Evolutionary conservation across 805 yeast species (phyloP), one percentile per base, ranked within the genome.

Genomic region (Huiozyma naganishii): DNA sequence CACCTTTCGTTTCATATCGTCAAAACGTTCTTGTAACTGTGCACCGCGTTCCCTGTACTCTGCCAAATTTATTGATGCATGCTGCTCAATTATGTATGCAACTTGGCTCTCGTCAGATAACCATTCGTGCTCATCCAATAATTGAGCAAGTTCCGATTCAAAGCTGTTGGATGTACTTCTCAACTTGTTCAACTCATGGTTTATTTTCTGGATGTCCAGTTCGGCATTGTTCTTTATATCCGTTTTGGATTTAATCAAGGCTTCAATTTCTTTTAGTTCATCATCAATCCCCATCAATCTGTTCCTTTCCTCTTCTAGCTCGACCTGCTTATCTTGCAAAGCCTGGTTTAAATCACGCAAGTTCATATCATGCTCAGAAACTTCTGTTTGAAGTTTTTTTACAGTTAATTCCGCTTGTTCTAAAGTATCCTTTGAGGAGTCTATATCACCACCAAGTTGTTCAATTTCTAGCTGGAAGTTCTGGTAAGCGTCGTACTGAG

Each of bases 1-100:
- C 12, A 89, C 95, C 50, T 80, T 85, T 44, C 87, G 73, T 64
- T 76, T 82, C 83, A 90, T 77, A 5, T 75, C 76, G 43, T 76
- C 72, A 54, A 79, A 77, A 48, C 78, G 72, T 30, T 74, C 82
- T 13, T 72, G 67, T 50, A 86, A 71, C 39, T 73, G 71, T 9
- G 64, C 64, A 36, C 79, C 73, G 48, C 80, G 74, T 23, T 71
- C 74, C 49, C 77, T 75, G 51, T 80, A 73, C 47, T 80, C 80
- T 7, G 71, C 76, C 17, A 86, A 59, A 52, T 86, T 75, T 39
- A 81, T 71, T 49, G 77, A 73, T 0, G 79, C 78, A 57, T 79
- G 74, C 47, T 79, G 80, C 47, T 71, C 72, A n/a, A 83, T 57
- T 27, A 81, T 72, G 41, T 71, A 70, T 29, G 69, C 66, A 11